Base-by-base conservation (phyloP, 192 early-diverging fungal species). In the Coemansia sp. region DNA sequence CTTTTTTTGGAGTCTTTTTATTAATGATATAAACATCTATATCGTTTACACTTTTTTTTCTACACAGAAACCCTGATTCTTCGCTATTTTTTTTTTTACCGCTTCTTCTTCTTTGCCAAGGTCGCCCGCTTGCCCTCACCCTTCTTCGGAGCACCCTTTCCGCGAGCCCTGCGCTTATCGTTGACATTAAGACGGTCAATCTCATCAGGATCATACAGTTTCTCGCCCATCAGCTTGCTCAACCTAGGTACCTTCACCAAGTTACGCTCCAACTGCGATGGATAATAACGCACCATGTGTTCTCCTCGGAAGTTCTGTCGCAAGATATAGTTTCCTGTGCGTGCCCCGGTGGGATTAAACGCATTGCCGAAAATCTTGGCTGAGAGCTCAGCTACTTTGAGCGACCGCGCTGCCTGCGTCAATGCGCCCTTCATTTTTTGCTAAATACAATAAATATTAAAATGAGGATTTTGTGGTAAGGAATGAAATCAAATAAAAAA, bases 61-160 rank as follows among this genome's bases (percentile, higher is more conserved):
- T 16, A 52, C 59, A 60, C 12, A 60, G 25, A 5, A 10, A 48
- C 10, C 6, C 0, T 1, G 1, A 45, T 10, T 32, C 5, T 7
- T 7, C 4, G 10, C 4, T 38, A 38, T 38, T 45, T 14, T 5
- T 11, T 11, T 45, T 11, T 20, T 55, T 63, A 66, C 66, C 55
- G 50, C 65, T 81, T 81, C 60, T 81, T 64, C 16, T 51, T 74
- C 60, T 81, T 81, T 48, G 69, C 62, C 63, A 80, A 51, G 8
- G 67, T 32, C 5, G 80, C 80, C 8, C 80, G 75, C 68, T 73
- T 82, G 56, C 80, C 80, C 28, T 76, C 64, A 20, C 80, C 80
- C 77, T 92, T 92, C 87, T 90, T 90, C 36, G 89, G 89, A 14
- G 89, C 83, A 38, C 90, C 89, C 85, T 92, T 92, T 60, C 90